phyloP scores from a whole-genome alignment of 2,329 filamentous ascomycete genomes.

The Helminthosporium solani region DNA sequence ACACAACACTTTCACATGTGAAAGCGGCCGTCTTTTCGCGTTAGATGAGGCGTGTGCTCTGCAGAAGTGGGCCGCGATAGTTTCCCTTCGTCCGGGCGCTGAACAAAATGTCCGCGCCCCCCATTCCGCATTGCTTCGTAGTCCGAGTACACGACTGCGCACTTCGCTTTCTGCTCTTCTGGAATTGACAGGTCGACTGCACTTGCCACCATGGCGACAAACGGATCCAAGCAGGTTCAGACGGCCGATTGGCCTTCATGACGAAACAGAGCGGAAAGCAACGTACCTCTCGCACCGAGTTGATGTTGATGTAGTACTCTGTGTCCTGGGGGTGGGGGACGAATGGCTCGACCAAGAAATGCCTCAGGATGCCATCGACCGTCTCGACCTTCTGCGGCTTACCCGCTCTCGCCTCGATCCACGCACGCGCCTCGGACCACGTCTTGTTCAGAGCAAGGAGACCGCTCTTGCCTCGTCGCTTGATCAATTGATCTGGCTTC shows the following conservation, averaged over 20 bases:
- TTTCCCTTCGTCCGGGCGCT: constrained; percentile 45
- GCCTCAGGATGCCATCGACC: constrained; percentile 81
- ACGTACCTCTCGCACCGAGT: constrained; percentile 98
- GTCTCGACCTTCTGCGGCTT: constrained; percentile 94
- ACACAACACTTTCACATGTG: constrained; percentile 34
- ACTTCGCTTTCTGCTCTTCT: neutral
- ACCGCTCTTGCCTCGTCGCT: constrained; percentile 98
- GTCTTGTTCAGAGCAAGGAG: constrained; percentile 95
- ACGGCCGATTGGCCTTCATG: too few relatives aligned
- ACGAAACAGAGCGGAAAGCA: constrained; percentile 20
- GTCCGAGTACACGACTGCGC: neutral
- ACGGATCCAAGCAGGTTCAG: constrained; percentile 4
- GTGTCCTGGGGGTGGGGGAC: constrained; percentile 93
- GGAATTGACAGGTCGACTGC: neutral
- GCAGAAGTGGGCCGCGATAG: constrained; percentile 41
- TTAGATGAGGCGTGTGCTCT: constrained; percentile 27
- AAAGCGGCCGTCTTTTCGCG: constrained; percentile 34
- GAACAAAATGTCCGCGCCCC: constrained; percentile 40
- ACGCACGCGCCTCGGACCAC: constrained; percentile 90
- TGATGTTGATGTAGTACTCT: constrained; percentile 99
- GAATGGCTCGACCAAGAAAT: constrained; percentile 98
- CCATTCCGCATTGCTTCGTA: constrained; percentile 13
- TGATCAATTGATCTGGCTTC: constrained; percentile 99
- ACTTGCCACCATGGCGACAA: constrained; percentile 2
- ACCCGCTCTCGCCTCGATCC: constrained; percentile 88